Evolutionary conservation across 192 early-diverging fungal genomes (phyloP), one percentile per base, ranked within the genome.

Genomic region (Podila epigama): DNA sequence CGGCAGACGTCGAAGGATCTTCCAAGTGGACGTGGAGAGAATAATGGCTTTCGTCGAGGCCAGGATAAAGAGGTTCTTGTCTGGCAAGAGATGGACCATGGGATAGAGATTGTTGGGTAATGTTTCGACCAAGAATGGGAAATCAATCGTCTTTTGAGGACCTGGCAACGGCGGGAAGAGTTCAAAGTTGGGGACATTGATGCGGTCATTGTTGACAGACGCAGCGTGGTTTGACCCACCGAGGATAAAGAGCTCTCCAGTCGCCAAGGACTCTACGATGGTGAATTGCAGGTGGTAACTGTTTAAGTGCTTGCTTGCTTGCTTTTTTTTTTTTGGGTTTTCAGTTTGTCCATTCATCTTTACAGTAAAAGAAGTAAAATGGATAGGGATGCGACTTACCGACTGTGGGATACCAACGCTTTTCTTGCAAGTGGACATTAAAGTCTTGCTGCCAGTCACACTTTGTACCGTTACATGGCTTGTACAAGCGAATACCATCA

Each of bases 401-500:
- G 0, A 85, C 84, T 9, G 82, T 83, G 0, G 84, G 84, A 58
- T 85, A 85, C 84, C 84, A 85, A 8, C 84, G 75, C 11, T 85
- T 81, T 25, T 75, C 69, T 29, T 64, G 69, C 65, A 85, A 68
- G 41, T 79, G 69, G 33, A 64, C 57, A 2, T 80, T 52, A 35
- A 72, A 66, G 27, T 69, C 78, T 20, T 85, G 82, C 15, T 79
- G 31, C 84, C 84, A 85, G 18, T 78, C 65, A 58, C 84, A 85
- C 16, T 51, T 59, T 1, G 58, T 65, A 36, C 82, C 80, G 3
- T 70, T 72, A 32, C 84, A 85, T 9, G 82, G 82, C 16, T 55
- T 66, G 39, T 72, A 85, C 27, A 75, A 55, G 6, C 84, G 79
- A 40, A 85, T 83, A 3, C 82, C 82, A 58, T 81, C 68, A 27